Evolutionary conservation across 495 filamentous ascomycete species (phyloP).

Genomic region (Penicillium silybi): DNA sequence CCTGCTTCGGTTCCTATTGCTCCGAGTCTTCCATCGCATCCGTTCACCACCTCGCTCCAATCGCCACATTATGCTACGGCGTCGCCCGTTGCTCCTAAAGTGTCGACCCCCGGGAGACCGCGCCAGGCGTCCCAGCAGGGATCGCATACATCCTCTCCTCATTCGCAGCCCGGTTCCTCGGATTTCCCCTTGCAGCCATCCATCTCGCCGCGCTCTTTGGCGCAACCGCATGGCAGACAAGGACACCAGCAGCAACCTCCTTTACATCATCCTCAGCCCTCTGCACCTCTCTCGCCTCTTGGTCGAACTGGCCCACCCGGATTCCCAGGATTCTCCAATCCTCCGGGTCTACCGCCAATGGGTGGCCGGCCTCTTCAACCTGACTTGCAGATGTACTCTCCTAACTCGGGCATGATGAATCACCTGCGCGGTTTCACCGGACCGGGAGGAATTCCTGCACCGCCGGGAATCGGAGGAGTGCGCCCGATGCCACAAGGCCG

Average conservation of each 20-base stretch:
- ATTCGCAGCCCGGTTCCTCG: conserved; percentile 39
- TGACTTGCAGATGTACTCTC: conserved; percentile 54
- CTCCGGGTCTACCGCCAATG: conserved; percentile 55
- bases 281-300: conserved; percentile 51
- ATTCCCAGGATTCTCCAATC: conserved; percentile 44
- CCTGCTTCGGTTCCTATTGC: conserved; percentile 48
- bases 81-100: conserved; percentile 79
- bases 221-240: conserved; percentile 34
- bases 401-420: conserved; percentile 40
- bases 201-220: conserved; percentile 40
- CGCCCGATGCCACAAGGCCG: conserved; percentile 59
- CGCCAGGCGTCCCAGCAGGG: conserved; percentile 81
- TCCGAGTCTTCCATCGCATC: conserved; percentile 46
- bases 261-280: conserved; percentile 48
- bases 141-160: conserved; percentile 63
- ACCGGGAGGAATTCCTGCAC: conserved; percentile 56
- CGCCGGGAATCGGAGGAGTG: conserved; percentile 55
- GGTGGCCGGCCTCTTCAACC: conserved; percentile 34
- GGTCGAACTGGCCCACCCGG: conserved; percentile 51
- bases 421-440: conserved; percentile 52
- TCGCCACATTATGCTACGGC: conserved; percentile 78
- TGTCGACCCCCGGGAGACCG: conserved; percentile 69
- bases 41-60: conserved; percentile 41
- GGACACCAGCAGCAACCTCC: conserved; percentile 31
- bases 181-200: conserved; percentile 35